Percentiles rank a stretch among this genome's conserved stretches.
Conservation (phyloP, 176 grass and related monocot species). For the Puccinellia tenuiflora region DNA sequence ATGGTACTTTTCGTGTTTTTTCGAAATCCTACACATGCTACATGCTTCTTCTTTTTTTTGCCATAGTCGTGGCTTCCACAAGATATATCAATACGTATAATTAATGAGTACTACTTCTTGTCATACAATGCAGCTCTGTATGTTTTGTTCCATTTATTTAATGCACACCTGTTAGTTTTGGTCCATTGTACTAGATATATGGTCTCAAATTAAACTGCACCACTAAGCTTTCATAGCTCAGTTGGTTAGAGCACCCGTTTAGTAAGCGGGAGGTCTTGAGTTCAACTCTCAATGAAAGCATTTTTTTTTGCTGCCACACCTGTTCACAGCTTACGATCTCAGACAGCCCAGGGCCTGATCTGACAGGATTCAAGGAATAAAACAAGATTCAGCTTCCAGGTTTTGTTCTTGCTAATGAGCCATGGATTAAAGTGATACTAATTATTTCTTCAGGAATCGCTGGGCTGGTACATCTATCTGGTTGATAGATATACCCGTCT, state of each 20-base stretch:
- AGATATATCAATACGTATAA: no score
- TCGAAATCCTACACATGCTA: no score
- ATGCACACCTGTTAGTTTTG: no score
- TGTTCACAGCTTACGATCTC: neutral
- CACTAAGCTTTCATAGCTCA: neutral
- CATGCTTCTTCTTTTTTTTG: no score
- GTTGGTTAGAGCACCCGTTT: constrained; percentile 15
- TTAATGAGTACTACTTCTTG: no score
- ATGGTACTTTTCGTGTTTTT: no score
- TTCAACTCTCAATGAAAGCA: constrained; percentile 20
- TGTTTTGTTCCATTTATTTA: no score
- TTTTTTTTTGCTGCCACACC: neutral
- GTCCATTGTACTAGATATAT: no score
- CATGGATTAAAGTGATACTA: neutral
- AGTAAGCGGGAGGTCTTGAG: constrained; percentile 21
- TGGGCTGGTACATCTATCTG: neutral
- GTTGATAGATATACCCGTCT: neutral
- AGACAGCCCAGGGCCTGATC: no score
- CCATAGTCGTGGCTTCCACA: no score
- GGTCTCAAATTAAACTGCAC: no score
- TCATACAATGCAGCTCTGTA: no score
- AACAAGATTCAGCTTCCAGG: neutral
- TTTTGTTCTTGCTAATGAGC: neutral
- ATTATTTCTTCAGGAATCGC: neutral
- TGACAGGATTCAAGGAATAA: neutral